phyloP scores from a whole-genome alignment of 73 alveolate species.

The Paramecium tetraurelia region DNA sequence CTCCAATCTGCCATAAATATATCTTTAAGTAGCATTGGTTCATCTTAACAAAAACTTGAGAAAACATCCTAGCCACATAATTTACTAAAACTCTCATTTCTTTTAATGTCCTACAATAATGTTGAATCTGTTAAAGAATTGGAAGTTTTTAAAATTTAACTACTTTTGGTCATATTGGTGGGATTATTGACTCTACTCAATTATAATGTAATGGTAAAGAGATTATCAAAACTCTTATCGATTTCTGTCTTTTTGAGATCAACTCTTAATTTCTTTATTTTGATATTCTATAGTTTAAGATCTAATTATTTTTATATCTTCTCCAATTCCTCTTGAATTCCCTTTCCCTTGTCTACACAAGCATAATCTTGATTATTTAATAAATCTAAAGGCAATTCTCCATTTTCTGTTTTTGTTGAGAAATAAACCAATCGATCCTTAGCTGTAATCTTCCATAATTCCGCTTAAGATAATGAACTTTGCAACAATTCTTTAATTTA shows the following conservation, averaged over 20 bases:
- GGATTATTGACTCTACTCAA: neutral
- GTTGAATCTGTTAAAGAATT: neutral
- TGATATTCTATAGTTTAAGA: neutral
- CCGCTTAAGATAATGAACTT: neutral
- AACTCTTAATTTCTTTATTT: conserved; percentile 27
- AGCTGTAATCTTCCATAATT: conserved; percentile 44
- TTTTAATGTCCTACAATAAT: neutral
- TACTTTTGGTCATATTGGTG: neutral
- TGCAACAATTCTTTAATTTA: neutral
- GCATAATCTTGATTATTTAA: neutral
- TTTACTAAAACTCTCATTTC: conserved; percentile 21
- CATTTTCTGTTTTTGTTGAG: conserved; percentile 46
- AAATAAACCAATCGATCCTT: conserved; percentile 33
- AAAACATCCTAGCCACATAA: conserved; percentile 25
- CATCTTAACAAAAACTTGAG: conserved; percentile 40
- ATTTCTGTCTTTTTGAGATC: conserved; percentile 25
- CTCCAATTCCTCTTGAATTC: conserved; percentile 17
- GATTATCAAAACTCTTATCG: conserved; percentile 28
- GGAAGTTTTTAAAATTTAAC: neutral
- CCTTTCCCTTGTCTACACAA: conserved; percentile 31
- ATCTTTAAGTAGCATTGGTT: conserved; percentile 43
- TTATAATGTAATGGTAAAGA: conserved; percentile 4
- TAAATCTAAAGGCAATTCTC: conserved; percentile 41
- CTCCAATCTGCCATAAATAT: conserved; percentile 51
- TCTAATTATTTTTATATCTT: neutral